Conservation (phyloP, 805 yeast genomes). For the Hanseniaspora clermontiae region DNA sequence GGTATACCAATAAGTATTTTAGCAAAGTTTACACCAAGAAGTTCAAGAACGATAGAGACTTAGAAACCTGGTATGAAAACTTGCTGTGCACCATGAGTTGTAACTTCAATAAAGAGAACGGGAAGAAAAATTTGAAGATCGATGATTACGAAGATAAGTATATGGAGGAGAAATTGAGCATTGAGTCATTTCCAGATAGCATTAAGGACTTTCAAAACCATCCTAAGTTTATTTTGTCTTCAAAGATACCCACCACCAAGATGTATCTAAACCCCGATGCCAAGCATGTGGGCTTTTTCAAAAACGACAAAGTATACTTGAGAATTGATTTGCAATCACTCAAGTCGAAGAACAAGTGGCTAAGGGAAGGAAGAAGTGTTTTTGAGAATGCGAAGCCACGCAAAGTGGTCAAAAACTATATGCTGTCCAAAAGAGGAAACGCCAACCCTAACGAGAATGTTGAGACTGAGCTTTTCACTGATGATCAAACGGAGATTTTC, state of each 20-base stretch:
- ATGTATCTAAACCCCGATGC: conserved; percentile 62
- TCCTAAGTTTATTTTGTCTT: conserved; percentile 71
- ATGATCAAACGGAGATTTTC: conserved; percentile 61
- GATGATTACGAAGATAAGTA: conserved; percentile 29
- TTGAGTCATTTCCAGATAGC: conserved; percentile 81
- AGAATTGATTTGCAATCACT: conserved; percentile 51
- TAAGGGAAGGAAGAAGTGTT: conserved; percentile 60
- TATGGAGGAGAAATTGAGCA: conserved; percentile 37
- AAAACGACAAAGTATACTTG: conserved; percentile 51
- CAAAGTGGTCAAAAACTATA: conserved; percentile 30
- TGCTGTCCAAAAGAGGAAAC: conserved; percentile 14
- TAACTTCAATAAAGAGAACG: conserved; percentile 15
- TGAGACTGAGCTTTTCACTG: conserved; percentile 46
- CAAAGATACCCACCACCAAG: conserved; percentile 42
- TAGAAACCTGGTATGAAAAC: conserved; percentile 47
- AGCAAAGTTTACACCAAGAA: conserved; percentile 66
- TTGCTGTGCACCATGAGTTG: conserved; percentile 26
- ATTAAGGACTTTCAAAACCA: conserved; percentile 75
- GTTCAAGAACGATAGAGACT: conserved; percentile 46
- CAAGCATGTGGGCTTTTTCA: conserved; percentile 55
- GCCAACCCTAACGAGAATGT: conserved; percentile 40
- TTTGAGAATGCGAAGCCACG: conserved; percentile 59
- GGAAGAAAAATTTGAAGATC: conserved; percentile 19
- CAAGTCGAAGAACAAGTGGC: conserved; percentile 76
- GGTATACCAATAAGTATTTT: conserved; percentile 52